Evolutionary conservation across 1,284 basidiomycete genomes (phyloP).

Genomic region (Ustilago trichophora): DNA sequence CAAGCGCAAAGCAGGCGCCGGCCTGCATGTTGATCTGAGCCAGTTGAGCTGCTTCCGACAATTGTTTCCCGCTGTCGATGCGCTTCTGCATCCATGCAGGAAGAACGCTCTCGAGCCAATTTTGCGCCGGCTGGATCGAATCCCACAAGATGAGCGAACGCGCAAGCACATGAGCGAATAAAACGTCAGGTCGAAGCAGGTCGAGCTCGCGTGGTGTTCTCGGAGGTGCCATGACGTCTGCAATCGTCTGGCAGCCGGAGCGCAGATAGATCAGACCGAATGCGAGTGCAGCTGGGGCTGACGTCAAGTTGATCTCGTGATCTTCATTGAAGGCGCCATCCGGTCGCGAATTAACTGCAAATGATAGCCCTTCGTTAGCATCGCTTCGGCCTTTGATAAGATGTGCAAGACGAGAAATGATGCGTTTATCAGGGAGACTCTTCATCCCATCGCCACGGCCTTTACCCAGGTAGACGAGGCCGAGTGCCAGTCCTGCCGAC

Average conservation of each 20-base stretch:
- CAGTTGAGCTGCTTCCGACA: conserved; percentile 44
- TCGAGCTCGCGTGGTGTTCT: conserved; percentile 81
- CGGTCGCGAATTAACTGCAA: not conserved
- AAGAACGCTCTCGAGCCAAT: conserved; percentile 81
- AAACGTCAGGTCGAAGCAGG: conserved; percentile 84
- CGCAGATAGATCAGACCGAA: conserved; percentile 91
- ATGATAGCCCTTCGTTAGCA: not conserved
- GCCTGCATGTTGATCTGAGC: conserved; percentile 68
- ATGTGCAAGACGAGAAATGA: conserved; percentile 48
- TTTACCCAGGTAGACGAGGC: conserved; percentile 92
- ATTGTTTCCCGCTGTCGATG: conserved; percentile 68
- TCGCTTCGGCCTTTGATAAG: conserved; percentile 33
- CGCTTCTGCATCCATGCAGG: conserved; percentile 74
- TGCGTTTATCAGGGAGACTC: conserved; percentile 48
- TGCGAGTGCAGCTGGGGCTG: conserved; percentile 84
- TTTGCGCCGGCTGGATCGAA: conserved; percentile 75
- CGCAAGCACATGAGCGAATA: conserved; percentile 82
- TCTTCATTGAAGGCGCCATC: conserved; percentile 1
- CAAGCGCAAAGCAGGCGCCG: conserved; percentile 89
- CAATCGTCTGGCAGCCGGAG: conserved; percentile 82
- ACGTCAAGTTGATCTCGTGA: conserved; percentile 65
- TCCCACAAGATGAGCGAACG: conserved; percentile 89
- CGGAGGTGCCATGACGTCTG: conserved; percentile 83
- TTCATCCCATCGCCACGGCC: conserved; percentile 52
- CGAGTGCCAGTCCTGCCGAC: conserved; percentile 86